Conservation (phyloP, 2,329 filamentous ascomycete species). For the Zasmidium angulare region DNA sequence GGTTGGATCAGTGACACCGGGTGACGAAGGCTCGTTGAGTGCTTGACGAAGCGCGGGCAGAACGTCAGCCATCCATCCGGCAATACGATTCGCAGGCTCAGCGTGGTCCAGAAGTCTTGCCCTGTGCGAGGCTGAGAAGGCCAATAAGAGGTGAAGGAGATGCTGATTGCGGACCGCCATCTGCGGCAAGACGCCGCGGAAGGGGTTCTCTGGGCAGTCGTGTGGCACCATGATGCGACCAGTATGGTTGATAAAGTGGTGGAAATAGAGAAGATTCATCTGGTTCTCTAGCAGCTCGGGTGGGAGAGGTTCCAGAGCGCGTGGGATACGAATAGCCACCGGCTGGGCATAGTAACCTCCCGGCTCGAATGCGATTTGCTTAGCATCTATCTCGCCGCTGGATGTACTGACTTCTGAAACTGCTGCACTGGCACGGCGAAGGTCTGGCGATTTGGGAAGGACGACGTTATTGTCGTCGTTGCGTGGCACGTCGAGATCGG, state of each 20-base stretch:
- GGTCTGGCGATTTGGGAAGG: slow-evolving; percentile 32
- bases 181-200: slow-evolving; percentile 61
- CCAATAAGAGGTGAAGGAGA: slow-evolving; percentile 72
- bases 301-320: slow-evolving; percentile 58
- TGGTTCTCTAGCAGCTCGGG: slow-evolving; percentile 64
- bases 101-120: slow-evolving; percentile 71
- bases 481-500: slow-evolving; percentile 67
- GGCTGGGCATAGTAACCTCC: slow-evolving; percentile 70
- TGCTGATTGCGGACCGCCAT: slow-evolving; percentile 70
- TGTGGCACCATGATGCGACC: slow-evolving; percentile 65
- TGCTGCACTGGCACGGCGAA: slow-evolving; percentile 30
- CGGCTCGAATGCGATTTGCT: slow-evolving; percentile 54
- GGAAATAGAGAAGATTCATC: slow-evolving; percentile 77
- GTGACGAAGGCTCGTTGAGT: slow-evolving; percentile 42
- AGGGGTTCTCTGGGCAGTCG: slow-evolving; percentile 61
- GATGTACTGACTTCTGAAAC: slow-evolving; percentile 31
- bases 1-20: slow-evolving; percentile 37
- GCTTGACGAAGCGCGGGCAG: slow-evolving; percentile 70
- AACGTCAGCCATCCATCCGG: slow-evolving; percentile 76
- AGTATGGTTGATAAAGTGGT: slow-evolving; percentile 77
- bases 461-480: slow-evolving; percentile 73
- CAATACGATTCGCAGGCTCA: slow-evolving; percentile 75
- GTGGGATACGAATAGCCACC: slow-evolving; percentile 63
- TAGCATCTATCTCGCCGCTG: slow-evolving; percentile 27
- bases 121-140: slow-evolving; percentile 82